Percentiles rank a stretch among this genome's conserved stretches.
Conservation (phyloP, 257 asterid species). For the Fraxinus excelsior region DNA sequence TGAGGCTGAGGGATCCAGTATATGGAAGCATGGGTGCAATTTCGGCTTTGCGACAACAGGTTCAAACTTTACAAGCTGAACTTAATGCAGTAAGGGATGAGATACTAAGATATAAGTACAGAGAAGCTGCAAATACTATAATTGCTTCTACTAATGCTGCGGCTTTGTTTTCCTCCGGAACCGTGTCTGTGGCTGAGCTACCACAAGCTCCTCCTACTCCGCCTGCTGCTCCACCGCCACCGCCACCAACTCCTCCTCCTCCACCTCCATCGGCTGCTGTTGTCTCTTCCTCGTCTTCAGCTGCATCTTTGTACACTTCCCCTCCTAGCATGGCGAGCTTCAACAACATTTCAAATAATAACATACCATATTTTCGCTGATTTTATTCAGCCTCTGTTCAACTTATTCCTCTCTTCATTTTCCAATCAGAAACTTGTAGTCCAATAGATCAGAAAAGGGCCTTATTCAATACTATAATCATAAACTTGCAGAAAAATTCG, state of each 20-base stretch:
- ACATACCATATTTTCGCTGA: slow-evolving; percentile 61
- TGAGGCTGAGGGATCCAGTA: slow-evolving; percentile 82
- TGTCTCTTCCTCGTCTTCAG: slow-evolving; percentile 47
- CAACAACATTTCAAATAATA: slow-evolving; percentile 50
- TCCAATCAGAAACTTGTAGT: background rate
- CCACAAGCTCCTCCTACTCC: slow-evolving; percentile 81
- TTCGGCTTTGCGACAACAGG: slow-evolving; percentile 76
- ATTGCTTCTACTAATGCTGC: slow-evolving; percentile 57
- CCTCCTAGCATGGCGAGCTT: slow-evolving; percentile 57
- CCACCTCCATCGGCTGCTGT: slow-evolving; percentile 33
- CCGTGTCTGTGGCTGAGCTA: slow-evolving; percentile 60
- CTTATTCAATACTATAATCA: no score
- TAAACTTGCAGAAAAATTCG: background rate
- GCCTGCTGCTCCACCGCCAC: slow-evolving; percentile 37
- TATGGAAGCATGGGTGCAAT: slow-evolving; percentile 98
- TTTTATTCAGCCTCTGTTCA: background rate
- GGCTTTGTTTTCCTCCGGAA: slow-evolving; percentile 27
- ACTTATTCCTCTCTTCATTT: background rate
- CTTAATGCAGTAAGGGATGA: slow-evolving; percentile 73
- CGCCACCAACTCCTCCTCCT: slow-evolving; percentile 12
- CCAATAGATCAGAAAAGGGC: no score
- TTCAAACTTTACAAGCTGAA: slow-evolving; percentile 71
- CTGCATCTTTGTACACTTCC: slow-evolving; percentile 56
- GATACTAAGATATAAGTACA: slow-evolving; percentile 65
- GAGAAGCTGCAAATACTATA: slow-evolving; percentile 72